Conservation (phyloP, 2,329 filamentous ascomycete genomes). For the Aciculosporium take region DNA sequence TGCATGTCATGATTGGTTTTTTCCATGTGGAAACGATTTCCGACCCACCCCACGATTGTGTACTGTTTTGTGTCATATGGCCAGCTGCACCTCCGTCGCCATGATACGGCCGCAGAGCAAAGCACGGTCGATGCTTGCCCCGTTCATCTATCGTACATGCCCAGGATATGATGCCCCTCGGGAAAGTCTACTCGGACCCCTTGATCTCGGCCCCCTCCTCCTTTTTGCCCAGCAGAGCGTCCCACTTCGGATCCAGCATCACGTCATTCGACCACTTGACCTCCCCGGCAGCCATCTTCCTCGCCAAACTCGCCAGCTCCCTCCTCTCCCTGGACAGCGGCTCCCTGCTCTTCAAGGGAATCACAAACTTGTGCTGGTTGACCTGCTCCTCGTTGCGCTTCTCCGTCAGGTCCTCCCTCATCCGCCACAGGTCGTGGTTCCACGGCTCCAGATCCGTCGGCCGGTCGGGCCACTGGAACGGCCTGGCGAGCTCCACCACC, state of each 20-base stretch:
- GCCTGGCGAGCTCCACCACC: conserved; percentile 77
- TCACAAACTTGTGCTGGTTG: conserved; percentile 18
- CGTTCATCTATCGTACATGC: background rate
- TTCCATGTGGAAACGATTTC: no score
- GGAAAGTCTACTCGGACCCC: conserved; percentile 5
- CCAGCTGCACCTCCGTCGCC: no score
- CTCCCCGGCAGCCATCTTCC: conserved; percentile 45
- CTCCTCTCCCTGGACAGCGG: conserved; percentile 27
- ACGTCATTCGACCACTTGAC: conserved; percentile 43
- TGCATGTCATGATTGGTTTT: no score
- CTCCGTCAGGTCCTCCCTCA: conserved; percentile 33
- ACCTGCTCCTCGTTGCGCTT: conserved; percentile 24
- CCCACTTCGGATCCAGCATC: conserved; percentile 33
- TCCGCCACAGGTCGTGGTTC: conserved; percentile 46
- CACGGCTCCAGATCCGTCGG: conserved; percentile 49
- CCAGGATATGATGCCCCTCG: background rate
- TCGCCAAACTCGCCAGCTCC: conserved; percentile 47
- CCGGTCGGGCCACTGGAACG: conserved; percentile 74
- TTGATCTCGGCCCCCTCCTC: conserved; percentile 11
- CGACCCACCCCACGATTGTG: no score
- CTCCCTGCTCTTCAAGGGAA: conserved; percentile 27
- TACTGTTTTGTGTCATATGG: no score
- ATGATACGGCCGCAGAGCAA: no score
- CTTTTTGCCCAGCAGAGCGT: conserved; percentile 15
- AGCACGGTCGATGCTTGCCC: no score